Conservation (phyloP, 1,284 basidiomycete genomes). For the Lentinus polychrous region DNA sequence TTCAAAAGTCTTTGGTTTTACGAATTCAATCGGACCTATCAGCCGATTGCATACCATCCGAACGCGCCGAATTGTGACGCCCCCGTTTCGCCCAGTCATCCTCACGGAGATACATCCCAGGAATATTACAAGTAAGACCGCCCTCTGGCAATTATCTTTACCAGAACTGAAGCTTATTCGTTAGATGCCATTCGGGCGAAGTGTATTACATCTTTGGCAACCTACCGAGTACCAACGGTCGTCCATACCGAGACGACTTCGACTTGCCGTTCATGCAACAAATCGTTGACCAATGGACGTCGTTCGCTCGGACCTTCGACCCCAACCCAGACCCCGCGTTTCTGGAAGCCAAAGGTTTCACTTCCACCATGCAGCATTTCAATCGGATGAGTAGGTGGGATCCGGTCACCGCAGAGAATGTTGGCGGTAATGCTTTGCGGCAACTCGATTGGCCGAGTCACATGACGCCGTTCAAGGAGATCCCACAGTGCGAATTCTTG, state of each 20-base stretch:
- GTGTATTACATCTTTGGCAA: constrained; percentile 32
- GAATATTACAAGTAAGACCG: constrained; percentile 26
- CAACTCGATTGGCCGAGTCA: constrained; percentile 22
- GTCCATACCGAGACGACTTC: constrained; percentile 30
- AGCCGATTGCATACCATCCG: constrained; percentile 28
- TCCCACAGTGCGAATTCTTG: constrained; percentile 22
- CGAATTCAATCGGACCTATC: constrained; percentile 33
- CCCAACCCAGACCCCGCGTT: constrained; percentile 33
- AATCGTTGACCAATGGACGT: constrained; percentile 30
- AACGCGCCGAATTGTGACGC: constrained; percentile 31
- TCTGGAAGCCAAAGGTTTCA: constrained; percentile 28
- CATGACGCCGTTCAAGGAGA: constrained; percentile 21
- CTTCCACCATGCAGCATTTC: constrained; percentile 15
- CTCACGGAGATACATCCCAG: constrained; percentile 27
- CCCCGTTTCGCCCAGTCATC: constrained; percentile 24
- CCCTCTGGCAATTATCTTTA: background rate
- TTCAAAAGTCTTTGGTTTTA: constrained; percentile 30
- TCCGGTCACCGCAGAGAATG: constrained; percentile 17
- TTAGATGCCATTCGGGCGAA: constrained; percentile 35
- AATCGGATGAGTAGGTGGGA: constrained; percentile 18
- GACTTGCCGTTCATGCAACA: constrained; percentile 33
- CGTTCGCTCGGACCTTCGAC: constrained; percentile 33
- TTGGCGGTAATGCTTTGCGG: constrained; percentile 16
- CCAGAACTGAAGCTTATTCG: background rate
- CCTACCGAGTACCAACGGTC: constrained; percentile 19